Conservation (phyloP, 768 basidiomycete species). For the Boletus subcaerulescens region DNA sequence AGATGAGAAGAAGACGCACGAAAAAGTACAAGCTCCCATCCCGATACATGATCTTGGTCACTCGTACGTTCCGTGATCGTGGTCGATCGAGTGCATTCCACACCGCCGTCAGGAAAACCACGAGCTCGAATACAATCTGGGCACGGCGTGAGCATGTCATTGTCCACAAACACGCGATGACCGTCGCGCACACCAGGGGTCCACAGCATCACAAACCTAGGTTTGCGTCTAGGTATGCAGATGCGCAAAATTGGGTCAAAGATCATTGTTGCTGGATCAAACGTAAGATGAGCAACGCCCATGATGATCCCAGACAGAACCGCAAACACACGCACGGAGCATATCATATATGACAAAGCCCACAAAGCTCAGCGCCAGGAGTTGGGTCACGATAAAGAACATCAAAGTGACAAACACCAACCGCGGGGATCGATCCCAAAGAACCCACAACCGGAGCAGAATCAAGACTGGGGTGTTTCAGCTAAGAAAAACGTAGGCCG, state of each 20-base stretch:
- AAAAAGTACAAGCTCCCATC: constrained; percentile 29
- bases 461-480: constrained; percentile 32
- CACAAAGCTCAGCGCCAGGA: constrained; percentile 18
- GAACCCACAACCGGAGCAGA: constrained; percentile 38
- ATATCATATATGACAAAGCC: constrained; percentile 26
- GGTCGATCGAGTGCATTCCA: constrained; percentile 33
- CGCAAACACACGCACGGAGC: constrained; percentile 23
- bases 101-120: constrained; percentile 27
- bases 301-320: not conserved
- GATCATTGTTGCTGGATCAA: constrained; percentile 14
- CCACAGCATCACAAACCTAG: constrained; percentile 27
- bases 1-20: constrained; percentile 11
- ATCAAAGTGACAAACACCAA: constrained; percentile 30
- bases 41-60: constrained; percentile 28
- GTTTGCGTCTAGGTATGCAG: constrained; percentile 21
- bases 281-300: not conserved
- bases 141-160: not conserved
- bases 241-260: constrained; percentile 11
- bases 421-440: constrained; percentile 30
- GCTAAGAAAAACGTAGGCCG: not conserved
- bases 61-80: constrained; percentile 7
- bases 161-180: not conserved
- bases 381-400: constrained; percentile 32
- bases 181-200: constrained; percentile 23
- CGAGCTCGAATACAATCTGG: constrained; percentile 31